Evolutionary conservation across 352 stramenopile genomes (phyloP).

Genomic region (Phytophthora brassicae): DNA sequence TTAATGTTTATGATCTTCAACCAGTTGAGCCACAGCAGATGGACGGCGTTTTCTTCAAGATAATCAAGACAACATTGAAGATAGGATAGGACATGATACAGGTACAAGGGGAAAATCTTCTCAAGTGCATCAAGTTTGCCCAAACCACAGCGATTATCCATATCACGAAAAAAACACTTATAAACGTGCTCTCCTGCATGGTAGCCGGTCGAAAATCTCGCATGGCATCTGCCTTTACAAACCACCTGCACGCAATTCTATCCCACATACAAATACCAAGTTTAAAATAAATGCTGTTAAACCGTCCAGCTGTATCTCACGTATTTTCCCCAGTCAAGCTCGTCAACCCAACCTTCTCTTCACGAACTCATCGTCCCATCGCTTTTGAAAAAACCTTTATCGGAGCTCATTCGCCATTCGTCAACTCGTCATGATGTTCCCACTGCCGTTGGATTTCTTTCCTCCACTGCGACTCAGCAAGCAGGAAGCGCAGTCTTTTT

Average conservation of each 20-base stretch:
- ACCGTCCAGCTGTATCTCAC: background rate
- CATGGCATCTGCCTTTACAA: conserved; percentile 9
- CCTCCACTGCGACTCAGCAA: conserved; percentile 46
- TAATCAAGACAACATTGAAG: too few relatives aligned
- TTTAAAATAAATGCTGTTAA: background rate
- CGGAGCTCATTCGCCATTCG: conserved; percentile 1
- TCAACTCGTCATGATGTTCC: conserved; percentile 42
- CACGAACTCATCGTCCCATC: conserved; percentile 8
- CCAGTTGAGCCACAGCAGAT: too few relatives aligned
- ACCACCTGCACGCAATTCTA: conserved; percentile 15
- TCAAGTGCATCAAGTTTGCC: too few relatives aligned
- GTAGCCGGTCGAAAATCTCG: too few relatives aligned
- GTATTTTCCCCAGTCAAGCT: background rate
- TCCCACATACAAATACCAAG: conserved; percentile 19
- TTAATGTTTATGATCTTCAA: too few relatives aligned
- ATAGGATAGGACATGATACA: too few relatives aligned
- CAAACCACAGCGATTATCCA: too few relatives aligned
- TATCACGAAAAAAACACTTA: too few relatives aligned
- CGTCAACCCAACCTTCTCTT: conserved; percentile 4
- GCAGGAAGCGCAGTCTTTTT: conserved; percentile 53
- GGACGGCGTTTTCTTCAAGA: too few relatives aligned
- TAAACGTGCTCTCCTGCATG: background rate
- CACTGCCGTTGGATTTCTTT: conserved; percentile 65
- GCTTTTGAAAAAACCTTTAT: conserved; percentile 15
- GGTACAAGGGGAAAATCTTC: too few relatives aligned